A percentile compares a stretch with the other conserved stretches of the same genome.
Conservation (phyloP, 2,329 filamentous ascomycete species). For the Aspergillus amoenus region DNA sequence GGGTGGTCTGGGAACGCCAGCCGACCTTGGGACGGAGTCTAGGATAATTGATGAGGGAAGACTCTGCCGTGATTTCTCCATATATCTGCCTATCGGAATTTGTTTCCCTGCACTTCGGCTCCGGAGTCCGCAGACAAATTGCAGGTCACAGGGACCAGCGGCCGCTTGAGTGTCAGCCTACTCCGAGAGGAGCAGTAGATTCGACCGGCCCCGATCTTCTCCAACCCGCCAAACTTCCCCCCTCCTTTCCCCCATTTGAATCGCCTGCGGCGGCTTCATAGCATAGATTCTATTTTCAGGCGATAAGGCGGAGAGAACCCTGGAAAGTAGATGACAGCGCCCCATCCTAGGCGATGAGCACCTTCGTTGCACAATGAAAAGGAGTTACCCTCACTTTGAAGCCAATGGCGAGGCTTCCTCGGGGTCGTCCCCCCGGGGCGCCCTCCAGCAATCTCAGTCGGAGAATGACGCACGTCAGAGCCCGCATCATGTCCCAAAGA, state of each 20-base stretch:
- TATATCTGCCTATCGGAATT: not conserved
- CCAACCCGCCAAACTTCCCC: not conserved
- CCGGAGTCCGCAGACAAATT: conserved; percentile 9
- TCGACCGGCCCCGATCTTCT: not conserved
- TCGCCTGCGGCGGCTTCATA: not conserved
- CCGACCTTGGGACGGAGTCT: too few relatives aligned
- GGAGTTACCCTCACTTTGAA: conserved; percentile 40
- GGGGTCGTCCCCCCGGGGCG: conserved; percentile 31
- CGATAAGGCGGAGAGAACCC: not conserved
- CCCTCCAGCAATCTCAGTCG: conserved; percentile 19
- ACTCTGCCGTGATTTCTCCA: not conserved
- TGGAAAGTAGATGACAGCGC: conserved; percentile 17
- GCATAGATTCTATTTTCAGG: not conserved
- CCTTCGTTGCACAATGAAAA: conserved; percentile 33
- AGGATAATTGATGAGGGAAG: not conserved
- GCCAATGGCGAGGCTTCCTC: conserved; percentile 37
- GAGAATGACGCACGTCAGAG: conserved; percentile 29
- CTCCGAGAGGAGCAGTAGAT: not conserved
- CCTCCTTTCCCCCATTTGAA: conserved; percentile 3
- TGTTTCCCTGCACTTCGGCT: conserved; percentile 1
- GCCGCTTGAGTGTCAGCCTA: not conserved
- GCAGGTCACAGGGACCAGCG: conserved; percentile 1
- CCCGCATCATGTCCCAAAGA: conserved; percentile 37
- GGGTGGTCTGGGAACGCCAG: too few relatives aligned
- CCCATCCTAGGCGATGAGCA: conserved; percentile 23